phyloP scores from a whole-genome alignment of 257 asterid genomes.

The Solanum microdontum region DNA sequence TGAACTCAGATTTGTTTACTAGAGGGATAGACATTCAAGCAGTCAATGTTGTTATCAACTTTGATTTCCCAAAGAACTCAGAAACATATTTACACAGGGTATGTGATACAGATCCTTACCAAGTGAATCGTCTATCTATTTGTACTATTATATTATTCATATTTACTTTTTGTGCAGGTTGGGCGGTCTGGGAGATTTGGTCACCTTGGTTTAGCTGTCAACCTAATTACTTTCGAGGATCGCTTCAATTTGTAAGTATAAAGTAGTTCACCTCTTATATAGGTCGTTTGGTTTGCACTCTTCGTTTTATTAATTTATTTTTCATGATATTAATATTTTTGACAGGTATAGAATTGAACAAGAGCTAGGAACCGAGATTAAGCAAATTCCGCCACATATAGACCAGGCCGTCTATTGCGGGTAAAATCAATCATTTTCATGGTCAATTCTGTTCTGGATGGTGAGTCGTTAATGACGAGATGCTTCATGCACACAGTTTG shows the following conservation, averaged over 20 bases:
- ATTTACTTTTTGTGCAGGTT: constrained; percentile 35
- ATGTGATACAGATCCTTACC: constrained; percentile 9
- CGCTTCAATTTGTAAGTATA: constrained; percentile 68
- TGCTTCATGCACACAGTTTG: not conserved
- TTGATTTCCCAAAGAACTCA: constrained; percentile 75
- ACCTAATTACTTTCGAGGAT: constrained; percentile 75
- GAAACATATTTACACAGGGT: constrained; percentile 91
- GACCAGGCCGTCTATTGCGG: constrained; percentile 71
- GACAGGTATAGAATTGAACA: constrained; percentile 82
- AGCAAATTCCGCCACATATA: constrained; percentile 84
- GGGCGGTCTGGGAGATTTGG: constrained; percentile 95
- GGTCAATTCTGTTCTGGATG: constrained; percentile 14
- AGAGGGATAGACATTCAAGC: constrained; percentile 93
- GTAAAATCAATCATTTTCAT: constrained; percentile 16
- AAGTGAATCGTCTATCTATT: not conserved
- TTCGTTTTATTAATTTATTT: not conserved
- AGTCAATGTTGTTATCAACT: constrained; percentile 78
- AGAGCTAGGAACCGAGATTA: constrained; percentile 85
- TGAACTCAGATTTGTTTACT: constrained; percentile 59
- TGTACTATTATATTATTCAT: not conserved
- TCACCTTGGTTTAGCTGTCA: constrained; percentile 88
- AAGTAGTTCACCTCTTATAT: not conserved
- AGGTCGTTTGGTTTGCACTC: not conserved
- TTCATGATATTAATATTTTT: not conserved
- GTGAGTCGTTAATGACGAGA: constrained; percentile 5